Evolutionary conservation across 176 grass and related monocot genomes (phyloP).

Genomic region (Eremochloa ophiuroides): DNA sequence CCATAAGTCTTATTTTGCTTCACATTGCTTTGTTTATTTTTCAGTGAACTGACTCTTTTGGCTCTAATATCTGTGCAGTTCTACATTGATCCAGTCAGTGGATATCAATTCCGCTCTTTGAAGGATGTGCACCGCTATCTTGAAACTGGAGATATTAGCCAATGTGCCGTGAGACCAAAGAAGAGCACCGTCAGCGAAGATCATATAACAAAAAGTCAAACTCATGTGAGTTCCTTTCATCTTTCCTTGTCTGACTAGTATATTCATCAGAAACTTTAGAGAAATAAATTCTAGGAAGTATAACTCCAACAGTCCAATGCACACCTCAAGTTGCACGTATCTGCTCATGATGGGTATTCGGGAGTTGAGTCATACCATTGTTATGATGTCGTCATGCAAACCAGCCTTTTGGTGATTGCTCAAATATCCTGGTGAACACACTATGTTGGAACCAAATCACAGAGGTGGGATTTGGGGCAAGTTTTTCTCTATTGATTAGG

Average conservation of each 20-base stretch:
- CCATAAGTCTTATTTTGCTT: neutral
- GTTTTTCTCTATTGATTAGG: too few relatives aligned
- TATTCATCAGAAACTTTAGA: constrained; percentile 5
- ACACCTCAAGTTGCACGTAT: constrained; percentile 1
- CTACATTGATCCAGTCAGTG: constrained; percentile 70
- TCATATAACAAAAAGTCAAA: constrained; percentile 34
- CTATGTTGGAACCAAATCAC: too few relatives aligned
- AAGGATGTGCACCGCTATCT: constrained; percentile 69
- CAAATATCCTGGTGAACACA: constrained; percentile 7
- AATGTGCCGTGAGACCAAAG: constrained; percentile 41
- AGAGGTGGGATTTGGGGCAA: too few relatives aligned
- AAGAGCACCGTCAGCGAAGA: constrained; percentile 34
- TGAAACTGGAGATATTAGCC: constrained; percentile 46
- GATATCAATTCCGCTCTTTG: constrained; percentile 70
- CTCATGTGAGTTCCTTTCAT: constrained; percentile 43
- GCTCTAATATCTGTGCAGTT: constrained; percentile 35
- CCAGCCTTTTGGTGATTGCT: neutral
- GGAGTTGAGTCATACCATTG: neutral
- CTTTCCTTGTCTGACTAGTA: neutral
- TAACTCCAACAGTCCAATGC: neutral
- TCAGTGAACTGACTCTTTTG: neutral
- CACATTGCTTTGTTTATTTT: constrained; percentile 32
- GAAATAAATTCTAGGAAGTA: constrained; percentile 8
- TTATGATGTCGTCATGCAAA: constrained; percentile 8
- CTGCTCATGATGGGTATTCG: neutral